Evolutionary conservation across 2,329 filamentous ascomycete species (phyloP), one percentile per base, ranked within the genome.

Genomic region (Pseudocercospora fuligena): DNA sequence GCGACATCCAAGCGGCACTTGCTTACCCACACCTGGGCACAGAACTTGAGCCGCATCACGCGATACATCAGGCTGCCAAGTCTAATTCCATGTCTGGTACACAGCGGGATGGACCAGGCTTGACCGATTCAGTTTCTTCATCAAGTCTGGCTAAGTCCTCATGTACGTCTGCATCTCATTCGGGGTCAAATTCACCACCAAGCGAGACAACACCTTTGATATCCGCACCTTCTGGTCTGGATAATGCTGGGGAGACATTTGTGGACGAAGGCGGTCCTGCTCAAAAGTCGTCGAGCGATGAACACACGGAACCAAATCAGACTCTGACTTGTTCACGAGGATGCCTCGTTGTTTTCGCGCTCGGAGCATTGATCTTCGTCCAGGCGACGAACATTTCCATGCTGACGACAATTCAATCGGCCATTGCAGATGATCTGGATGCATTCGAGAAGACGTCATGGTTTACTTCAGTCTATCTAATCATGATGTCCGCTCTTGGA

Each of bases 381-480:
- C 77, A 78, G 68, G 84, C 85, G 16, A 84, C 86, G 68, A 95
- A 95, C 74, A 92, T 94, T 80, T 92, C 89, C 12, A 89, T 92
- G 72, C 89, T 96, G 75, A 92, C 91, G 5, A 94, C 93, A 64
- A 91, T 90, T 1, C 92, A 95, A 79, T 92, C 89, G 7, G 84
- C 84, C 59, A 92, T 96, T 70, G 92, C 92, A 1, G 86, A 85
- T 7, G 92, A 94, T 70, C 82, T 96, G 1, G 84, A 92, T 78
- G 87, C 91, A 1, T 93, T 92, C 73, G 88, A 89, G 64, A 82
- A 88, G 63, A 89, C 88, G 40, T 91, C 88, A 78, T 96, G 92
- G 92, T 93, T 95, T 76, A 93, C 90, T 7, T 92, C 90, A 33
- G 84, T 90, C 2, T 96, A 92, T 76, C 83, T 95, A 84, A 85